These are phyloP conservation scores for Trypanosoma brucei DNA, from an alignment of 208 protist genomes.

Conservation along the genomic window DNA sequence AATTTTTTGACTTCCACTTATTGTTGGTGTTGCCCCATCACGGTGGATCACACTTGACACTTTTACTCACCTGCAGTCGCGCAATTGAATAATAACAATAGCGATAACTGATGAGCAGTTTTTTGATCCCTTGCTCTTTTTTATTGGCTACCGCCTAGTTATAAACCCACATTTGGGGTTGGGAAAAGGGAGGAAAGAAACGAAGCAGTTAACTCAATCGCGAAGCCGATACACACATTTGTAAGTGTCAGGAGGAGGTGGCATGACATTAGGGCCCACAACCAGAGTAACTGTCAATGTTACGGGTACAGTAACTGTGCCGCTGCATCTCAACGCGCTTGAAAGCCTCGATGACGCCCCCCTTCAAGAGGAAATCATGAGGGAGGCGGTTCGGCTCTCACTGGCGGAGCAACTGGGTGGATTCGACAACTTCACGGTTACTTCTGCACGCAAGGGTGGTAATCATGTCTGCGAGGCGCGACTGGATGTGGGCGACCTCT, in stretches of 20 bases:
- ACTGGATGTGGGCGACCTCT: constrained; percentile 40
- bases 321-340: constrained; percentile 46
- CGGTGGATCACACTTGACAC: too few relatives aligned
- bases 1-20: too few relatives aligned
- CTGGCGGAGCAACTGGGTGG: constrained; percentile 65
- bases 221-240: too few relatives aligned
- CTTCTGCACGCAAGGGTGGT: constrained; percentile 11
- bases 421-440: constrained; percentile 53
- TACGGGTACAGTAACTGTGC: constrained; percentile 38
- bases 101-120: too few relatives aligned
- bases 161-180: too few relatives aligned
- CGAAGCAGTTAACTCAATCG: too few relatives aligned
- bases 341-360: constrained; percentile 43
- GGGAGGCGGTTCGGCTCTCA: constrained; percentile 55
- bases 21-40: too few relatives aligned
- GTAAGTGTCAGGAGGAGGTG: neutral
- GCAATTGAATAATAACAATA: too few relatives aligned
- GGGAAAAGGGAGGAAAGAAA: too few relatives aligned
- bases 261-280: constrained; percentile 1
- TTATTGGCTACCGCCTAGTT: too few relatives aligned
- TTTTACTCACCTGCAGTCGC: too few relatives aligned
- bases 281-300: constrained; percentile 44
- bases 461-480: constrained; percentile 17
- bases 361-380: constrained; percentile 58
- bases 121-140: too few relatives aligned